phyloP scores from a whole-genome alignment of 306 rosid species.

The Dalbergia oliveri region DNA sequence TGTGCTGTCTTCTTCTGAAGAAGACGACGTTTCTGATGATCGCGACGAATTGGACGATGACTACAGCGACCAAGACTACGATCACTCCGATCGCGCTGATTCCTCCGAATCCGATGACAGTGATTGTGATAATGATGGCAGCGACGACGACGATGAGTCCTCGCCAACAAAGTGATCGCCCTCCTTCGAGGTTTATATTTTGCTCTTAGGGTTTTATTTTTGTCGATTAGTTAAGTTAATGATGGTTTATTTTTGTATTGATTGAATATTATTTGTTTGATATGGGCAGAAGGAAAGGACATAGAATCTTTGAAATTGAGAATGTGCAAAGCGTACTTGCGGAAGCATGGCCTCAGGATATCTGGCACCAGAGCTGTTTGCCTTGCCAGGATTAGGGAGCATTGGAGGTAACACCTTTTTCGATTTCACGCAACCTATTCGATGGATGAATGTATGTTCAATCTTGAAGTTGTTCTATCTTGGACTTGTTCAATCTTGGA shows the following conservation, averaged over 20 bases:
- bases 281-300: slow-evolving; percentile 54
- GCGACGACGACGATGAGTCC: slow-evolving; percentile 51
- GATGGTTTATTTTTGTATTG: background rate
- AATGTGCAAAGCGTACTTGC: slow-evolving; percentile 76
- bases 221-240: slow-evolving; percentile 9
- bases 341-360: slow-evolving; percentile 68
- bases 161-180: slow-evolving; percentile 55
- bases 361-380: slow-evolving; percentile 71
- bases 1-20: slow-evolving; percentile 52
- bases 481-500: background rate
- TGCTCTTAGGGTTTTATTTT: slow-evolving; percentile 21
- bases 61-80: background rate
- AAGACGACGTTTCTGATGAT: background rate
- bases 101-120: slow-evolving; percentile 26
- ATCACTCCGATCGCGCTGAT: slow-evolving; percentile 19
- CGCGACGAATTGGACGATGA: background rate
- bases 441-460: background rate
- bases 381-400: slow-evolving; percentile 68
- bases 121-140: slow-evolving; percentile 15
- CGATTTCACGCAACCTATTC: slow-evolving; percentile 1
- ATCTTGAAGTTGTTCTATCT: no score
- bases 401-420: slow-evolving; percentile 62
- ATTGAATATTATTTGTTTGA: slow-evolving; percentile 16
- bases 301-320: slow-evolving; percentile 59
- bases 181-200: slow-evolving; percentile 59